These are phyloP conservation scores for Rosa hybrid DNA, from an alignment of 331 rosid species.

Conservation along the genomic window DNA sequence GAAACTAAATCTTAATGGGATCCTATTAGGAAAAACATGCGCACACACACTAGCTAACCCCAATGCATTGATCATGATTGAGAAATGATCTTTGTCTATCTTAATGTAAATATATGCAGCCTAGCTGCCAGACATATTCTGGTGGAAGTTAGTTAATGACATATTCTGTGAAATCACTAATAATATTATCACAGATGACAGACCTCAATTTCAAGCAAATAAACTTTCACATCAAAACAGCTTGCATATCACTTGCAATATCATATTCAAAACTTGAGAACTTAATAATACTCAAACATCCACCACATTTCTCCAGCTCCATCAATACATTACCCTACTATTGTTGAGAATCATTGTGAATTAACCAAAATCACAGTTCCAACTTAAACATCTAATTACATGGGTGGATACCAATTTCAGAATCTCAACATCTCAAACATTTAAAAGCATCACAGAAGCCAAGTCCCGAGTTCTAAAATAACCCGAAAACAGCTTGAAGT, in stretches of 20 bases:
- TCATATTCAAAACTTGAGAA: background rate
- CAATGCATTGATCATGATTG: background rate
- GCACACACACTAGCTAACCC: background rate
- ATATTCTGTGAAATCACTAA: background rate
- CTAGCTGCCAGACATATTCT: background rate
- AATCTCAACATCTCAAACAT: no score
- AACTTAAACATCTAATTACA: no score
- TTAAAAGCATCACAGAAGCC: no score
- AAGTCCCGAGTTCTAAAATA: no score
- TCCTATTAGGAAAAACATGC: background rate
- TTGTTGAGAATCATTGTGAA: conserved; percentile 18
- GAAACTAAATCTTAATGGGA: no score
- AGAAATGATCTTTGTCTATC: background rate
- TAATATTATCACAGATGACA: background rate
- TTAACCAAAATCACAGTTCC: no score
- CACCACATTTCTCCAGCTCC: background rate
- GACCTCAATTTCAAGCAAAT: background rate
- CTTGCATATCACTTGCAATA: background rate
- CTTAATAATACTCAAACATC: background rate
- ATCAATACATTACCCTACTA: conserved; percentile 35
- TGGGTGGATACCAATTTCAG: no score
- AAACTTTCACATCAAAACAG: background rate
- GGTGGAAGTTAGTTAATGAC: background rate
- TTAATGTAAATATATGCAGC: background rate
- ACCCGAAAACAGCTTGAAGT: no score